A percentile compares a stretch with the other conserved stretches of the same genome.
phyloP scores from a whole-genome alignment of 257 asterid species.

The Solanum corneliomulleri region DNA sequence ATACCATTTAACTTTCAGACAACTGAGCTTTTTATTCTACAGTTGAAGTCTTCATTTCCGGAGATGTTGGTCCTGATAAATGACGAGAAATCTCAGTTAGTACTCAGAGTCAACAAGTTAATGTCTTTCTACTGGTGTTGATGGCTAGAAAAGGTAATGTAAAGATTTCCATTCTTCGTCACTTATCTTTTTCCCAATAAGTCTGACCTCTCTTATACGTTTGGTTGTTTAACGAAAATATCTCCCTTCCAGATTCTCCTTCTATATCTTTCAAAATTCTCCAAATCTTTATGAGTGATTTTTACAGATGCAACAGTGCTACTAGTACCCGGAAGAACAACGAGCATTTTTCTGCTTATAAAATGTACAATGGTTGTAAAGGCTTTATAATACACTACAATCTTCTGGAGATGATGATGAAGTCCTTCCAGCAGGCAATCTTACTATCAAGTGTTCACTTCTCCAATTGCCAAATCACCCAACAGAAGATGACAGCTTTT shows the following conservation, averaged over 20 bases:
- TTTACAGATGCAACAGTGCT: neutral
- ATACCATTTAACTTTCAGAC: too few relatives aligned
- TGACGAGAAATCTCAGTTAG: neutral
- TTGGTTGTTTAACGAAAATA: neutral
- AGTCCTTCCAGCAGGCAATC: neutral
- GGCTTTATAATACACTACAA: neutral
- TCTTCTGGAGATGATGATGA: neutral
- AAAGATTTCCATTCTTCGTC: neutral
- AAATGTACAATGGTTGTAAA: neutral
- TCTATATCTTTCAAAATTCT: neutral
- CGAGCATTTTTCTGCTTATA: neutral
- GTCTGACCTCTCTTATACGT: neutral
- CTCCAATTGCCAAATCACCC: neutral
- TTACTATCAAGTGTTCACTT: neutral
- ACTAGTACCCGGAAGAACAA: neutral
- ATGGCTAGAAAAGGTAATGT: neutral
- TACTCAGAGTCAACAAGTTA: neutral
- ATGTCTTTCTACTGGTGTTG: neutral
- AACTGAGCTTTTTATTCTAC: neutral
- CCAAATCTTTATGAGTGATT: fast-evolving
- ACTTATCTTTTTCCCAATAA: neutral
- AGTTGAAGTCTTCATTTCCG: neutral
- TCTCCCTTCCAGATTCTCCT: neutral
- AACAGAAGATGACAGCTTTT: neutral
- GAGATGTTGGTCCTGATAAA: neutral